Percentiles rank a stretch among this genome's conserved stretches.
These are phyloP conservation scores for Dacryopinax spathularia DNA, from an alignment of 768 basidiomycete species.

Conservation along the genomic window DNA sequence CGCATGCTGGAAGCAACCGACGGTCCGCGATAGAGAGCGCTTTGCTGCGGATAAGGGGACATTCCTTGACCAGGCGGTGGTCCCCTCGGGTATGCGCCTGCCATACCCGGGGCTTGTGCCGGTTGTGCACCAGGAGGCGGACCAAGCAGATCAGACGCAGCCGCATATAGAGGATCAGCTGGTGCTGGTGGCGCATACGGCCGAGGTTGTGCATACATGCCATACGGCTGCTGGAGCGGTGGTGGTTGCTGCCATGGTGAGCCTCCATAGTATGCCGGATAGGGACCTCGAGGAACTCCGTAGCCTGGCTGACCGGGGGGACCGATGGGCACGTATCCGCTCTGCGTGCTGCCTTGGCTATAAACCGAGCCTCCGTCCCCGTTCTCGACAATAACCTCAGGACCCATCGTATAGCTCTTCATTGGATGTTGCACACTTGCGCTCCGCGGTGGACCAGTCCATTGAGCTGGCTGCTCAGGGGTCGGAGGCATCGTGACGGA, in stretches of 20 bases:
- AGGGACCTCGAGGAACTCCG: not conserved
- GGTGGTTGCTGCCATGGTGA: conserved; percentile 10
- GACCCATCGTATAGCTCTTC: not conserved
- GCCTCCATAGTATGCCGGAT: not conserved
- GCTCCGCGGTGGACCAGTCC: not conserved
- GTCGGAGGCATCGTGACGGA: conserved; percentile 1
- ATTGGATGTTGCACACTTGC: conserved; percentile 1
- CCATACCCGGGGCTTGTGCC: conserved; percentile 8
- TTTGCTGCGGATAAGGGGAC: not conserved
- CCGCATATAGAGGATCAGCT: conserved; percentile 51
- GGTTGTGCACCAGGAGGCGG: conserved; percentile 36
- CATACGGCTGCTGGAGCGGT: conserved; percentile 6
- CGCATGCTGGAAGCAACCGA: not conserved
- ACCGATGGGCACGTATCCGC: not conserved
- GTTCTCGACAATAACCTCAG: not conserved
- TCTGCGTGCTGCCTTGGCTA: not conserved
- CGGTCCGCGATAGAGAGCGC: not conserved
- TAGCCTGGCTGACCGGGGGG: not conserved
- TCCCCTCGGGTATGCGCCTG: not conserved
- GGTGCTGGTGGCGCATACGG: conserved; percentile 11
- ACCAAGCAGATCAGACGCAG: conserved; percentile 66
- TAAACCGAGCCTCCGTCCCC: not conserved
- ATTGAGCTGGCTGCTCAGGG: not conserved
- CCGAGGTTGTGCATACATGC: not conserved
- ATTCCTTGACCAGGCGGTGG: not conserved